Evolutionary conservation across 2,329 filamentous ascomycete genomes (phyloP), one percentile per base, ranked within the genome.

Genomic region (Colletotrichum sp.): DNA sequence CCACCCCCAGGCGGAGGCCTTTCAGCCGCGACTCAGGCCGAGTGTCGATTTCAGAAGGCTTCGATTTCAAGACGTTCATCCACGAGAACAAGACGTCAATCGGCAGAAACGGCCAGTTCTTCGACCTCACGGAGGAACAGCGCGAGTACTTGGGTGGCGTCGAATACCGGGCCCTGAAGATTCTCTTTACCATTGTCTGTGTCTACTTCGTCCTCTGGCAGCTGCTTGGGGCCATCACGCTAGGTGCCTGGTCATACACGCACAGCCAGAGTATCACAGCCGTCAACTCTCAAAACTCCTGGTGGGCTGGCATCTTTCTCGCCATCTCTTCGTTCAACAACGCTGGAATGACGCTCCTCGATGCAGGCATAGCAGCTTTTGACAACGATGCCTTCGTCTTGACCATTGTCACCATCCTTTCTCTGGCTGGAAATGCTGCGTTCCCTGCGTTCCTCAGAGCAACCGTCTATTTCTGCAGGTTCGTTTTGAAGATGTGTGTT

Each of bases 261-360:
- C 87, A 92, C 77, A 86, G 87, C 55, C 84, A 90, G 3, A 84
- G 84, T 8, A 84, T 87, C 8, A 87, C 91, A 1, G 79, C 83
- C 5, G 82, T 81, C 8, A 93, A 94, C 79, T 90, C 89, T 15
- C 87, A 93, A 72, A 90, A 91, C 75, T 90, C 93, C 43, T 94
- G 91, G 91, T 94, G 93, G 92, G 86, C 91, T 3, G 92, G 93
- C 52, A 88, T 91, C 62, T 94, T 94, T 84, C 92, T 93, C 76
- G 91, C 90, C 6, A 88, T 91, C 15, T 93, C 91, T 27, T 92
- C 92, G 0, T 94, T 94, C 83, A 94, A 93, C 83, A 94, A 94
- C 78, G 91, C 89, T 16, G 92, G 92, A 39, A 93, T 94, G 91
- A 90, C 89, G 22, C 85, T 94, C 48, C 84, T 94, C 27, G 92